Evolutionary conservation across 306 rosid species (phyloP).

Genomic region (Pyrus pyrifolia): DNA sequence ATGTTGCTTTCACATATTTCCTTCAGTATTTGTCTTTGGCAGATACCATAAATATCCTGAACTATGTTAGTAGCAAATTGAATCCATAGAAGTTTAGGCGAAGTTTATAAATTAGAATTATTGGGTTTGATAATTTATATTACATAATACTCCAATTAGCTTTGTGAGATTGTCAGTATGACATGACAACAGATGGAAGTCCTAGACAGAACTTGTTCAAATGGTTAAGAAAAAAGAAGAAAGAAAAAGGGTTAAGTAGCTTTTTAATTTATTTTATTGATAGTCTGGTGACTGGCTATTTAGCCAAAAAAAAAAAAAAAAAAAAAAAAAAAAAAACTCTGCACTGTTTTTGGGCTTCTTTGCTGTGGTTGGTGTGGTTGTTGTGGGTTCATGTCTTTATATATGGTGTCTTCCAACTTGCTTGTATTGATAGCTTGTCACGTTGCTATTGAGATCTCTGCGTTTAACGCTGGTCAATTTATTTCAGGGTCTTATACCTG

Average conservation of each 20-base stretch:
- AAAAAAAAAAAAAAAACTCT: neutral
- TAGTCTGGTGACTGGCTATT: neutral
- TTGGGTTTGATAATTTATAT: neutral
- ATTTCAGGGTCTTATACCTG: constrained; percentile 87
- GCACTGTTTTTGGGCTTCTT: neutral
- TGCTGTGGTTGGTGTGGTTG: neutral
- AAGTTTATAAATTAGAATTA: neutral
- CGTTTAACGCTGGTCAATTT: constrained; percentile 18
- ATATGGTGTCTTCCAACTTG: neutral
- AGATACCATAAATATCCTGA: neutral
- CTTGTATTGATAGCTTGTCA: neutral
- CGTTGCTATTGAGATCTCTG: neutral
- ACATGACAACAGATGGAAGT: neutral
- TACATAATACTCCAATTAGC: neutral
- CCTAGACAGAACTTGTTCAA: neutral
- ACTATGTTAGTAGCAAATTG: neutral
- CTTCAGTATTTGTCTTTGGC: neutral
- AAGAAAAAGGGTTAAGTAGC: neutral
- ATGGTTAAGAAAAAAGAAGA: neutral
- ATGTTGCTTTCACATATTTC: neutral
- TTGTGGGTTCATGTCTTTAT: neutral
- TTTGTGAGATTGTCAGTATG: neutral
- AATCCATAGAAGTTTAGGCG: neutral
- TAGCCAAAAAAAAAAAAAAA: neutral
- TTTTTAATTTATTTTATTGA: neutral